These are phyloP conservation scores for Talaromyces sp. DNA, from an alignment of 2,329 filamentous ascomycete genomes.

Conservation along the genomic window DNA sequence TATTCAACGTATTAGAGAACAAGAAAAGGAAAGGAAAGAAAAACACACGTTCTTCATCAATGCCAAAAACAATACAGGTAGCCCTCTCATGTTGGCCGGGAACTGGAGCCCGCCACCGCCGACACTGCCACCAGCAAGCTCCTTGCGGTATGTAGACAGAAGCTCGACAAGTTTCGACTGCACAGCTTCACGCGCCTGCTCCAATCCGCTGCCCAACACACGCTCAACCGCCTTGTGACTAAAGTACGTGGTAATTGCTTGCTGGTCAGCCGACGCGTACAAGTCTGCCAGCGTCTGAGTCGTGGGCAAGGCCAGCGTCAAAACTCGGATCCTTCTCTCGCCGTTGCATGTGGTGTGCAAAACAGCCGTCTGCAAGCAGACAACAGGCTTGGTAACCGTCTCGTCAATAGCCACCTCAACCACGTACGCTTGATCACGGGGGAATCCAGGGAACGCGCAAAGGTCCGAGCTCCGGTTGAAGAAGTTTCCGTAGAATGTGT, in stretches of 20 bases:
- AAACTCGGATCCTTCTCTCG: constrained; percentile 87
- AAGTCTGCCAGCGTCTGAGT: constrained; percentile 86
- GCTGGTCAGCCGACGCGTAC: constrained; percentile 92
- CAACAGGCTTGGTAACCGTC: constrained; percentile 81
- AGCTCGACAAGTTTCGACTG: constrained; percentile 91
- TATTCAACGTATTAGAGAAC: constrained; percentile 8
- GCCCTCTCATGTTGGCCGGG: constrained; percentile 81
- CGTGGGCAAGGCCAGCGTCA: constrained; percentile 89
- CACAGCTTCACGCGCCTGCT: constrained; percentile 83
- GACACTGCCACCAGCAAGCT: constrained; percentile 92
- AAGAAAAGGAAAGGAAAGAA: constrained; percentile 10
- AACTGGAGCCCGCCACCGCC: constrained; percentile 88
- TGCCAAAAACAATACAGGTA: constrained; percentile 87
- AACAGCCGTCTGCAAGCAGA: constrained; percentile 90
- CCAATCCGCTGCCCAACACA: constrained; percentile 76
- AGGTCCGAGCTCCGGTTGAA: constrained; percentile 98
- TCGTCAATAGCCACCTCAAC: constrained; percentile 98
- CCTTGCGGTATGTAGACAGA: constrained; percentile 92
- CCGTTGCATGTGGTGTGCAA: constrained; percentile 97
- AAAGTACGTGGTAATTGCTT: constrained; percentile 89
- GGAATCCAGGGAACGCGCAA: constrained; percentile 96
- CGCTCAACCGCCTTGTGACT: constrained; percentile 96
- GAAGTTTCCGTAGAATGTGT: constrained; percentile 98
- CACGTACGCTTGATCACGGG: constrained; percentile 93
- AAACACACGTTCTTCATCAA: constrained; percentile 83